These are phyloP conservation scores for Mortierella sp. DNA, from an alignment of 371 early-diverging fungal species.

Conservation along the genomic window DNA sequence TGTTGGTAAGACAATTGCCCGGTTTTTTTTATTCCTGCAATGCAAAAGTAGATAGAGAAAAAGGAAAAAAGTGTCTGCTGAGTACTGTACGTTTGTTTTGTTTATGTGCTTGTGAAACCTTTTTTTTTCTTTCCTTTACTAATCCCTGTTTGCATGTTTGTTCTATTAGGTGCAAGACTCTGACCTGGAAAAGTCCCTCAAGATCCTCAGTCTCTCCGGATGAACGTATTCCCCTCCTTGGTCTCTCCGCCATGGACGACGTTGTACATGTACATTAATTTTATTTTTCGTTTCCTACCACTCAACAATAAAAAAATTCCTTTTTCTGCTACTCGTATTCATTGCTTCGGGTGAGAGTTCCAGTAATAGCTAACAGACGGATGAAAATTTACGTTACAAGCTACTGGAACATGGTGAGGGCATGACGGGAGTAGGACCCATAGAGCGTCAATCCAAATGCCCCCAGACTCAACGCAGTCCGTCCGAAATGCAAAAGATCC, in stretches of 20 bases:
- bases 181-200: slow-evolving; percentile 24
- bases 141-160: not conserved
- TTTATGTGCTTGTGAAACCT: no score
- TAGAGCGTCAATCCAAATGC: slow-evolving; percentile 35
- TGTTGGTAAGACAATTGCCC: slow-evolving; percentile 56
- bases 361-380: no score
- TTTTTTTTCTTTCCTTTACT: not conserved
- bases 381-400: not conserved
- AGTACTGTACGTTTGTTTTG: not conserved
- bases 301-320: not conserved
- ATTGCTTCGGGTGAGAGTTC: not conserved
- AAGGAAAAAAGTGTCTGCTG: not conserved
- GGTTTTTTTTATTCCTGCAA: not conserved
- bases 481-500: slow-evolving; percentile 37
- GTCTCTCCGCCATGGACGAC: not conserved
- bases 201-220: slow-evolving; percentile 27
- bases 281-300: not conserved
- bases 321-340: not conserved
- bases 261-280: no score
- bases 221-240: not conserved
- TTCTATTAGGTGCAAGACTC: slow-evolving; percentile 18
- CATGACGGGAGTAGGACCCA: slow-evolving; percentile 15
- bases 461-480: slow-evolving; percentile 20
- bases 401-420: not conserved
- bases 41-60: not conserved